Percentiles rank a stretch among this genome's conserved stretches.
Conservation (phyloP, 1,284 basidiomycete genomes). For the Ganoderma lucidum region DNA sequence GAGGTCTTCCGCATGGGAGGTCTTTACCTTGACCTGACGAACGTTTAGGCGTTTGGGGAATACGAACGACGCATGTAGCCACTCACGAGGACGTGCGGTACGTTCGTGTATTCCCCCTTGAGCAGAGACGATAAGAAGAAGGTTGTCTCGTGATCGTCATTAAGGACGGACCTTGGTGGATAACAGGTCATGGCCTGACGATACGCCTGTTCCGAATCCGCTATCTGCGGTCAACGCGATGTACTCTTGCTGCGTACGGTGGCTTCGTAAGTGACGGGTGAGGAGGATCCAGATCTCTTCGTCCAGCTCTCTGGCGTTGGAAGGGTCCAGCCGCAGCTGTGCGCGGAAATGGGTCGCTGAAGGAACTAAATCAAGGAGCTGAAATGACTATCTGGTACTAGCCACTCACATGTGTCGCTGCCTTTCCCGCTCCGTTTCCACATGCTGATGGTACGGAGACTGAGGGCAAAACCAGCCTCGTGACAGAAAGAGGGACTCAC, state of each 20-base stretch:
- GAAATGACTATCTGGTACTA: too few species aligned
- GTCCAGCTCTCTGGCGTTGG: conserved; percentile 7
- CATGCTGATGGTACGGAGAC: conserved; percentile 15
- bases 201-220: conserved; percentile 29
- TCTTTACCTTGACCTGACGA: conserved; percentile 46
- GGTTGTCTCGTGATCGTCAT: not conserved
- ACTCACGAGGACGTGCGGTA: conserved; percentile 76
- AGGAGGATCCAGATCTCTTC: conserved; percentile 81
- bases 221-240: conserved; percentile 76
- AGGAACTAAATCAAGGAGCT: not conserved
- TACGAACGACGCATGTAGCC: not conserved
- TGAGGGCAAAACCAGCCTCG: not conserved
- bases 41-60: not conserved
- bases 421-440: conserved; percentile 30
- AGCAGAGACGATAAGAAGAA: not conserved
- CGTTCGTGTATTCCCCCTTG: conserved; percentile 82
- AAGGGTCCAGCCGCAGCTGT: conserved; percentile 31
- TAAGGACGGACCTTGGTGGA: conserved; percentile 34
- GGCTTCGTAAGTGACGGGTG: conserved; percentile 76
- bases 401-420: conserved; percentile 10
- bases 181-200: conserved; percentile 10
- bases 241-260: conserved; percentile 67
- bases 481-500: conserved; percentile 48
- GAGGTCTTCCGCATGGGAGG: conserved; percentile 47
- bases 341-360: conserved; percentile 41